These are phyloP conservation scores for Pichia sp. DNA, from an alignment of 1,139 yeast genomes.

Conservation along the genomic window DNA sequence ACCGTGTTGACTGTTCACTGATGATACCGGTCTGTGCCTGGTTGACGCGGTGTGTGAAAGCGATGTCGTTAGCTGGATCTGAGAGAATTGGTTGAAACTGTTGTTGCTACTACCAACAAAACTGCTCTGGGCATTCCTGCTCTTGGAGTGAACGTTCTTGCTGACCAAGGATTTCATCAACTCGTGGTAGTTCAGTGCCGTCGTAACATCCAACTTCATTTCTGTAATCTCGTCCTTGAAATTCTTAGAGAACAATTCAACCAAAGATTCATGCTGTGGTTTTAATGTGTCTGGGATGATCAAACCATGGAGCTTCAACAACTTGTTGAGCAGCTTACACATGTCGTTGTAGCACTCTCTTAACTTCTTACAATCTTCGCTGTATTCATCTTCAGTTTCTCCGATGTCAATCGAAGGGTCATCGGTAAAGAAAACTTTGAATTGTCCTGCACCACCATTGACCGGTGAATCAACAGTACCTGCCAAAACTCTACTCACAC, in stretches of 20 bases:
- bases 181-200: conserved; percentile 15
- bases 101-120: conserved; percentile 4
- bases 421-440: conserved; percentile 56
- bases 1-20: conserved; percentile 6
- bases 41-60: background rate
- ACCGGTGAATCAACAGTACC: conserved; percentile 94
- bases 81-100: conserved; percentile 12
- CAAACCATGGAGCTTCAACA: conserved; percentile 66
- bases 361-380: conserved; percentile 47
- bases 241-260: conserved; percentile 61
- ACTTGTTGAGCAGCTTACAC: conserved; percentile 59
- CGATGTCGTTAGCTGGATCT: background rate
- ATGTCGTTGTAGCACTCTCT: conserved; percentile 66
- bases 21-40: conserved; percentile 5
- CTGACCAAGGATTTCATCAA: conserved; percentile 20
- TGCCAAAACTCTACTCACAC: conserved; percentile 70
- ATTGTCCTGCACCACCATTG: conserved; percentile 87
- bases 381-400: conserved; percentile 34
- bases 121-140: conserved; percentile 9
- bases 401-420: conserved; percentile 31
- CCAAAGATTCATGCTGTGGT: conserved; percentile 63
- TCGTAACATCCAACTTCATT: conserved; percentile 24
- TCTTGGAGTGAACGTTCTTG: conserved; percentile 19
- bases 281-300: conserved; percentile 56
- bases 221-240: conserved; percentile 60